Evolutionary conservation across 148 eudicot species (phyloP).

Genomic region (Heliamphora exappendiculata): DNA sequence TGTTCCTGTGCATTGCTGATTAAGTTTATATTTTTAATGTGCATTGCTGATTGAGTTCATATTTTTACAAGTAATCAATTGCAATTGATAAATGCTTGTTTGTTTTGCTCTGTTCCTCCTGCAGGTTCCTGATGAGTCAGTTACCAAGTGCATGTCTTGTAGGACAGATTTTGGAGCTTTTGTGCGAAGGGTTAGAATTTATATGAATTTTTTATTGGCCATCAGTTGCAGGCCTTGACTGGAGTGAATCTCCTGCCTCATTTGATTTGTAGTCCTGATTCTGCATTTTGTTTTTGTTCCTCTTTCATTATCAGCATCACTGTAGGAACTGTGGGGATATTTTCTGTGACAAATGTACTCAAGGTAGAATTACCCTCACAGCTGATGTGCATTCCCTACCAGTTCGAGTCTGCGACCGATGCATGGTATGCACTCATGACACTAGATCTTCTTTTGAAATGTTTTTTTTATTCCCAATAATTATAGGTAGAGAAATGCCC

Average conservation of each 20-base stretch:
- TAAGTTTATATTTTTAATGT: too few relatives aligned
- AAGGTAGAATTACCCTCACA: constrained; percentile 84
- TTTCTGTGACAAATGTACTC: constrained; percentile 92
- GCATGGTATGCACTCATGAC: constrained; percentile 57
- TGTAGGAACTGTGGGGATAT: constrained; percentile 97
- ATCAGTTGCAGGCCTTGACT: neutral
- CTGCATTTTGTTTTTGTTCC: neutral
- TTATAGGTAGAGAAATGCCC: neutral
- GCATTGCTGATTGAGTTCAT: neutral
- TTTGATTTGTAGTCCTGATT: neutral
- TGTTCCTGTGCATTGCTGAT: too few relatives aligned
- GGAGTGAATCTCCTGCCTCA: neutral
- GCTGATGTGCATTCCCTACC: constrained; percentile 59
- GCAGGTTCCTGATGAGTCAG: constrained; percentile 97
- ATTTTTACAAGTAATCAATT: neutral
- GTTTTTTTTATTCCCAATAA: constrained; percentile 16
- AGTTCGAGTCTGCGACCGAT: constrained; percentile 90
- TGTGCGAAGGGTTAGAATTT: constrained; percentile 54
- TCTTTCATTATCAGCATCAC: constrained; percentile 60
- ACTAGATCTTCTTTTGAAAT: constrained; percentile 5
- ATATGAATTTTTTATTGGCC: neutral
- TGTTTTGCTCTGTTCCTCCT: constrained; percentile 7
- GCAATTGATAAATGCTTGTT: neutral
- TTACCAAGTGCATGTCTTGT: constrained; percentile 64
- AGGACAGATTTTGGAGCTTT: constrained; percentile 68